A percentile compares a stretch with the other conserved stretches of the same genome.
These are phyloP conservation scores for Eudorina sp. DNA, from an alignment of 139 green algal species.

Conservation along the genomic window DNA sequence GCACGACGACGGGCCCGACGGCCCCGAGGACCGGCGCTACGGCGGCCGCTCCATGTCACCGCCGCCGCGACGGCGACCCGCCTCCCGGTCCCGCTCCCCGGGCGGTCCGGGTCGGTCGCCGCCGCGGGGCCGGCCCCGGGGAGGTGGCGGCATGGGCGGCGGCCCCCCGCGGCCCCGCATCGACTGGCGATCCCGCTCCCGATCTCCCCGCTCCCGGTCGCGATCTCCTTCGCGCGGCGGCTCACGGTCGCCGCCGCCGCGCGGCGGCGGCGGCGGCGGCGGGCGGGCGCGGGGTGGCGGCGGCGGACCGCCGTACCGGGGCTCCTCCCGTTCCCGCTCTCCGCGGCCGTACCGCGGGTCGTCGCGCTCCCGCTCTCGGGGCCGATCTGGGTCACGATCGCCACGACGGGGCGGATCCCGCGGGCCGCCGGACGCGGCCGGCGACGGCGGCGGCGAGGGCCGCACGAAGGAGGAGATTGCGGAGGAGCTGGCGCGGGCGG, in stretches of 20 bases:
- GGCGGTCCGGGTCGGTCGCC: neutral
- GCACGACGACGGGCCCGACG: conserved; percentile 16
- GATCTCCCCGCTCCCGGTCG: neutral
- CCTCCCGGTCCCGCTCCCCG: conserved; percentile 22
- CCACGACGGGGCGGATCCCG: neutral
- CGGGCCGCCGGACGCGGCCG: neutral
- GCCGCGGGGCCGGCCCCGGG: neutral
- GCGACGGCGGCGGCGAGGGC: conserved; percentile 4
- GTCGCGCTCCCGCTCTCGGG: conserved; percentile 29
- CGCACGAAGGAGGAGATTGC: conserved; percentile 57
- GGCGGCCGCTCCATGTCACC: conserved; percentile 22
- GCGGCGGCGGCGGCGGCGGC: neutral
- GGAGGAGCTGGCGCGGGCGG: conserved; percentile 38
- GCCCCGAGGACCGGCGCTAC: neutral
- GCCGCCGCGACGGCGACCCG: neutral
- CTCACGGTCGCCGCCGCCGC: neutral
- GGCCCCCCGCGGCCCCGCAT: neutral
- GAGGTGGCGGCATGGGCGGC: neutral
- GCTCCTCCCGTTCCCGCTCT: conserved; percentile 12
- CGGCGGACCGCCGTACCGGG: neutral
- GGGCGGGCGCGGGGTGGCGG: neutral
- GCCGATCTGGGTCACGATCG: neutral
- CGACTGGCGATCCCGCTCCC: neutral
- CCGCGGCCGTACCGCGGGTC: neutral
- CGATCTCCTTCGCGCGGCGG: neutral